Percentiles rank a stretch among this genome's conserved stretches.
Conservation (phyloP, 345 rosid species). For the Erucastrum elatum region DNA sequence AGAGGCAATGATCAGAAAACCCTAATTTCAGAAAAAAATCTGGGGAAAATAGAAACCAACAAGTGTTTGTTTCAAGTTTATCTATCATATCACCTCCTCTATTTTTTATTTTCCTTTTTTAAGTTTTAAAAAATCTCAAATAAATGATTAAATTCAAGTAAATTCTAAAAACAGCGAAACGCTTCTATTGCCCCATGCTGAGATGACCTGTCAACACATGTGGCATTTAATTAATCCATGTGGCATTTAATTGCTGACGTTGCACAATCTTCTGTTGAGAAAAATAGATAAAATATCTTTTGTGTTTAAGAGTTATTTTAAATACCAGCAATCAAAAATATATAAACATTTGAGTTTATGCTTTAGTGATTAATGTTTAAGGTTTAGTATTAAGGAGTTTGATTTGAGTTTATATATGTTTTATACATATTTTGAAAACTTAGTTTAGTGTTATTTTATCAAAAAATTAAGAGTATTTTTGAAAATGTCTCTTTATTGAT, state of each 20-base stretch:
- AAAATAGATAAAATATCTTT: too few species aligned
- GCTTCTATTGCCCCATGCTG: constrained; percentile 8
- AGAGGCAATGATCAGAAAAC: constrained; percentile 29
- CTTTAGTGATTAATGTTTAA: too few species aligned
- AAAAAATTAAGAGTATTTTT: too few species aligned
- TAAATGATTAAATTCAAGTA: background rate
- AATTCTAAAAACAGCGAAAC: constrained; percentile 22
- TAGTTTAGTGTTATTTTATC: too few species aligned
- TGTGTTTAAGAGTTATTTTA: too few species aligned
- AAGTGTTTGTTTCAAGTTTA: constrained; percentile 26
- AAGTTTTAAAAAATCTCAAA: background rate
- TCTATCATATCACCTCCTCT: constrained; percentile 25
- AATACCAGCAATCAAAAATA: too few species aligned
- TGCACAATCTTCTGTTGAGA: background rate
- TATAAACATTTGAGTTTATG: too few species aligned
- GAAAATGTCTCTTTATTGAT: too few species aligned
- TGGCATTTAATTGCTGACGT: background rate
- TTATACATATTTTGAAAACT: too few species aligned
- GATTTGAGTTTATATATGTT: too few species aligned
- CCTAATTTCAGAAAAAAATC: constrained; percentile 37
- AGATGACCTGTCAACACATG: constrained; percentile 25
- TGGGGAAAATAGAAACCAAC: background rate
- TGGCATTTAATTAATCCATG: too few species aligned
- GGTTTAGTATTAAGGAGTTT: too few species aligned
- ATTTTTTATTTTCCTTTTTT: background rate